Conservation (phyloP, 2,329 filamentous ascomycete species). For the Xylaria sp. region DNA sequence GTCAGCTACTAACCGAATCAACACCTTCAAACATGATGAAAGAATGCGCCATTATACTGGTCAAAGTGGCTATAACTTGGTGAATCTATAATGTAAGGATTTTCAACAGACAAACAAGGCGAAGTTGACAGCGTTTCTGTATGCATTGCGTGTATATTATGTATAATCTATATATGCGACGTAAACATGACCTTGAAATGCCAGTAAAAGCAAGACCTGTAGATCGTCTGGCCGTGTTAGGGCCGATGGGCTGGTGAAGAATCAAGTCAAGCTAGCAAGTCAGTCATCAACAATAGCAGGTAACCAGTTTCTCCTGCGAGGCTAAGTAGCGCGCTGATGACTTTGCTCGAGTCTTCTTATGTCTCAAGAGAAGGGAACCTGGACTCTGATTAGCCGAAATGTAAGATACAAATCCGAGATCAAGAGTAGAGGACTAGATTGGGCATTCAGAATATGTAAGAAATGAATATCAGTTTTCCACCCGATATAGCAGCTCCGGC, state of each 20-base stretch:
- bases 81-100: background rate
- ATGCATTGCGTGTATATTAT: conserved; percentile 13
- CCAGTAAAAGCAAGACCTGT: background rate
- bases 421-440: conserved; percentile 4
- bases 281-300: background rate
- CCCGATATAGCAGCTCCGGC: conserved; percentile 88
- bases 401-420: background rate
- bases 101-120: background rate
- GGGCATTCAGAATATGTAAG: conserved; percentile 97
- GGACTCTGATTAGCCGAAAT: conserved; percentile 28
- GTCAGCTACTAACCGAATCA: conserved; percentile 6
- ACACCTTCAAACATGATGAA: background rate
- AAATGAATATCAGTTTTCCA: conserved; percentile 87
- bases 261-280: background rate
- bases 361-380: background rate
- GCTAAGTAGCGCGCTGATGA: background rate
- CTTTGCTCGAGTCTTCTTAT: background rate
- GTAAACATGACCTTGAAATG: background rate
- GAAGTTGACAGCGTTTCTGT: background rate
- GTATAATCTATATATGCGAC: conserved; percentile 4
- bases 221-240: background rate
- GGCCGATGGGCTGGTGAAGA: background rate
- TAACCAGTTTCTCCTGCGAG: too few relatives aligned
- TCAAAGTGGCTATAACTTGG: background rate
- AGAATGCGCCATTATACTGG: background rate